Conservation (phyloP, 2,329 filamentous ascomycete species). For the Curvularia eragrostidis region DNA sequence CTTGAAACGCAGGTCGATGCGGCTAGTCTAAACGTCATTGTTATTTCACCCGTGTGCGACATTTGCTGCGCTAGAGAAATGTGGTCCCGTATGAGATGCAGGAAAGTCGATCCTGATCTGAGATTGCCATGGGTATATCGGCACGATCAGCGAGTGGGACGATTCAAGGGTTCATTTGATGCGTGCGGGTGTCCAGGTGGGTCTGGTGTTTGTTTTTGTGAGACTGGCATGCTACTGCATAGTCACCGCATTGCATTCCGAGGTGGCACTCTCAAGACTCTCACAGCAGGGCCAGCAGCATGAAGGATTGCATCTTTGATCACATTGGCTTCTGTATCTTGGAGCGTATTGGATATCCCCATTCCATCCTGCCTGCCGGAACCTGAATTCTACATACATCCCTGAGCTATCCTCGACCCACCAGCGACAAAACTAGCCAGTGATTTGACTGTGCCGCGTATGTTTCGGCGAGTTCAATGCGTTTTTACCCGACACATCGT, state of each 20-base stretch:
- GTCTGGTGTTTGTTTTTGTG: slow-evolving; percentile 10
- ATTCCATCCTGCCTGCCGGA: neutral
- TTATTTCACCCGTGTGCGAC: slow-evolving; percentile 30
- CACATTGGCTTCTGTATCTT: slow-evolving; percentile 2
- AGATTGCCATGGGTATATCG: slow-evolving; percentile 4
- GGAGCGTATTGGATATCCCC: neutral
- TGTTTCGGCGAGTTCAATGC: neutral
- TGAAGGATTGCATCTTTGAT: slow-evolving; percentile 1
- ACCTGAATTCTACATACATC: slow-evolving; percentile 1
- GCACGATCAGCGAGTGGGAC: slow-evolving; percentile 9
- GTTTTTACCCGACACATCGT: slow-evolving; percentile 53
- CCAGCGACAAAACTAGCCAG: slow-evolving; percentile 1
- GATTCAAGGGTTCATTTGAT: slow-evolving; percentile 5
- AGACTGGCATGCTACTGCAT: neutral
- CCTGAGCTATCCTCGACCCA: neutral
- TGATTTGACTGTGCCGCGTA: neutral
- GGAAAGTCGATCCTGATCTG: slow-evolving; percentile 7
- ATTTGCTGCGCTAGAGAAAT: slow-evolving; percentile 10
- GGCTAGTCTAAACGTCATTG: slow-evolving; percentile 44
- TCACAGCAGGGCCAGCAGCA: neutral
- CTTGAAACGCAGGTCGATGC: no score
- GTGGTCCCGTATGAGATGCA: slow-evolving; percentile 6
- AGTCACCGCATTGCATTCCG: slow-evolving; percentile 3
- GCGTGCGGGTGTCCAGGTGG: slow-evolving; percentile 4
- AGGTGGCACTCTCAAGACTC: neutral